Conservation (phyloP, 495 filamentous ascomycete genomes). For the Xylaria scruposa region DNA sequence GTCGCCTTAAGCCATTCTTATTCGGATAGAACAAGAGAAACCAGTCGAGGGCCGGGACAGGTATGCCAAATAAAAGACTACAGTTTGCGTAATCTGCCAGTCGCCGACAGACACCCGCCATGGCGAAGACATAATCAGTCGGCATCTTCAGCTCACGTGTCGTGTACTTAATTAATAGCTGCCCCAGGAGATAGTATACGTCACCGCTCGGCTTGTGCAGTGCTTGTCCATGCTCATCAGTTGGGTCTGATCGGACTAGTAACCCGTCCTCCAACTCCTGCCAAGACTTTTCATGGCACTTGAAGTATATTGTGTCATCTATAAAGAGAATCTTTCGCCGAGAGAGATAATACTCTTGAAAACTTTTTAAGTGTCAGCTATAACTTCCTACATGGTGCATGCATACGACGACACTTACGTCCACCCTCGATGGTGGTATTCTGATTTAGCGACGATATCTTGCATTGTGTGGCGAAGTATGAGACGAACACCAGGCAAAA, state of each 20-base stretch:
- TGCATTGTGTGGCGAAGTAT: slow-evolving; percentile 17
- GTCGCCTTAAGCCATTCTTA: slow-evolving; percentile 15
- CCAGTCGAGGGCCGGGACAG: slow-evolving; percentile 24
- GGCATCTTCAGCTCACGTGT: slow-evolving; percentile 26
- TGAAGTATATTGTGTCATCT: slow-evolving; percentile 36
- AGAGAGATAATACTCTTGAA: slow-evolving; percentile 46
- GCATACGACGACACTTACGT: slow-evolving; percentile 18
- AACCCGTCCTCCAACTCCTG: slow-evolving; percentile 30
- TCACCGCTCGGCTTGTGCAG: slow-evolving; percentile 27
- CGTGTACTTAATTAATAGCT: slow-evolving; percentile 25
- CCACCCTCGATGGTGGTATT: slow-evolving; percentile 24
- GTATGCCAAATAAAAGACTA: slow-evolving; percentile 24
- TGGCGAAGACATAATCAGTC: slow-evolving; percentile 21
- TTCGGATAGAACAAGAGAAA: slow-evolving; percentile 27
- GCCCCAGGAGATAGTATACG: slow-evolving; percentile 23
- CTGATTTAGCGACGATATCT: slow-evolving; percentile 25
- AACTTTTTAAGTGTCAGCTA: slow-evolving; percentile 26
- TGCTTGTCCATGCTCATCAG: slow-evolving; percentile 6
- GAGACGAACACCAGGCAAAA: slow-evolving; percentile 6
- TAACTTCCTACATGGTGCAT: not conserved
- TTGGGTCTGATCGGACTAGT: slow-evolving; percentile 11
- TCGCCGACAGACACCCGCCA: slow-evolving; percentile 26
- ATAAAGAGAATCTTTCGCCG: slow-evolving; percentile 41
- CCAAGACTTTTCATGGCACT: slow-evolving; percentile 33
- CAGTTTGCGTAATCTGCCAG: slow-evolving; percentile 24